Evolutionary conservation across 345 rosid genomes (phyloP), one percentile per base, ranked within the genome.

Genomic region (Excoecaria agallocha): DNA sequence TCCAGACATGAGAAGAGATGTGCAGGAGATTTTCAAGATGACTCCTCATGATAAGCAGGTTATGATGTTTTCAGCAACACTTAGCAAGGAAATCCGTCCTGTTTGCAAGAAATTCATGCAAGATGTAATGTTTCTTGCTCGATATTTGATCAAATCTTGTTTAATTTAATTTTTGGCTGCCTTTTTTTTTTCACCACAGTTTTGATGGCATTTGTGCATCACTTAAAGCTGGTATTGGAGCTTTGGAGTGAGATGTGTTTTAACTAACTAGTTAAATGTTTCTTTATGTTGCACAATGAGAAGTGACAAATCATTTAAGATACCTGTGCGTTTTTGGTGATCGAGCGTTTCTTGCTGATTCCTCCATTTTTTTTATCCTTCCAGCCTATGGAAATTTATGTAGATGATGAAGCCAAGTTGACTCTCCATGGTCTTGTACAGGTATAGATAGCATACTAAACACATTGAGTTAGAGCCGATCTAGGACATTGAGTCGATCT

Each of bases 381-480:
- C 76, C 97, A 94, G 98, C 98, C 98, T n/a, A 94, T 94, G 98
- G 98, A 94, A 85, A 94, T 94, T 76, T 94, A 94, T 86, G 98
- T 94, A 51, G 97, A 91, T 30, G 97, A 91, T 25, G 98, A 92
- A 83, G 97, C 98, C 77, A 92, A 94, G 84, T 82, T 94, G 89
- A 94, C 98, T 61, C 97, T 94, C 50, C 98, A 92, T 70, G 97
- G 98, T 55, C 97, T 94, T 81, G 98, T 94, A 66, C 98, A 92
- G 93, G 98, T 94, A 84, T 50, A 5, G 63, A 16, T 71, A 12
- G 17, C 66, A 48, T 69, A 17, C 8, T 51, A n/a, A 17, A 12
- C 48, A 50, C 30, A 17, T 51, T 35, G 15, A 66, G 25, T 50
- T 68, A 13, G 22, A 4, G 9, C 57, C 25, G 49, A 11, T 51